Evolutionary conservation across 441 rosid species (phyloP), one percentile per base, ranked within the genome.

Genomic region (Hura crepitans): DNA sequence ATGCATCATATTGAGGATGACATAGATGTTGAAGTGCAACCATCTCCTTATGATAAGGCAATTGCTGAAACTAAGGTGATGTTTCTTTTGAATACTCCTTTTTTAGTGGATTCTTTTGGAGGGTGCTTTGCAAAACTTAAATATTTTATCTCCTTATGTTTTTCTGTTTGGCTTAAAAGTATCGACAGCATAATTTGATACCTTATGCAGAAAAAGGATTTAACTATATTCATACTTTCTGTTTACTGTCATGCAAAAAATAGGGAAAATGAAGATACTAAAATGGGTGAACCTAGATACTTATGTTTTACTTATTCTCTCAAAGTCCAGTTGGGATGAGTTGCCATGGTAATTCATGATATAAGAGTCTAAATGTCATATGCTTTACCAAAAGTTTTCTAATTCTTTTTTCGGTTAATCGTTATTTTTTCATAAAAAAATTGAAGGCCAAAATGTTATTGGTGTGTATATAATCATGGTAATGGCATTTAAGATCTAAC

Each of bases 1-100:
- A 4, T 27, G n/a, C 30, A 13, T 42, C 81, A 74, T 63, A 15
- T 65, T 70, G 31, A 65, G 28, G 74, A 39, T 42, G 71, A 66
- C 46, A 71, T 31, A 66, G 74, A 76, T 65, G 69, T 75, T 75
- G 75, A 62, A 65, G 51, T 71, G 68, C 67, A 71, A 61, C 76
- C 66, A n/a, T n/a, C n/a, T n/a, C n/a, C n/a, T n/a, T n/a, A n/a
- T 69, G 81, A 79, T 72, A 69, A 70, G 71, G 59, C 78, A 49
- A 71, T 42, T 74, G 67, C 74, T 47, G 71, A 62, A 55, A 50
- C 53, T 55, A 62, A 74, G 81, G 90, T 78, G 30, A 67, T 43
- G 67, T 42, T 33, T 42, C 64, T 39, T 54, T 22, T 27, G 10
- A 45, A 18, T 46, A 30, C 50, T 33, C 28, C n/a, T 28, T 25